phyloP scores from a whole-genome alignment of 208 protist species.

The Trypanosomatidae sp. region DNA sequence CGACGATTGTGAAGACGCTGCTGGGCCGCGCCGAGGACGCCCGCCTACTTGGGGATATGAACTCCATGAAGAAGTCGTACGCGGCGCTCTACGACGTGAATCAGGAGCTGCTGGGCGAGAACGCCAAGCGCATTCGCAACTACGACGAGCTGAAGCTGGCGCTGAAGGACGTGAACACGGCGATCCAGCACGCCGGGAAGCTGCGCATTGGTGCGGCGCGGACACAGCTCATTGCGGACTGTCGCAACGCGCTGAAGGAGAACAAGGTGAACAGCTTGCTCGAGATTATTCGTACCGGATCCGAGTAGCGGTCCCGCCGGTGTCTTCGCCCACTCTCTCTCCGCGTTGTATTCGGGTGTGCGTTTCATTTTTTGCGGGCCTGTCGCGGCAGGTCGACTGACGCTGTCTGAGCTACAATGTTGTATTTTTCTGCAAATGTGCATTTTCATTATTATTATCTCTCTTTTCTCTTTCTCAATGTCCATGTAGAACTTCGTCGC shows the following conservation, averaged over 20 bases:
- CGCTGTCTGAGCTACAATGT: no score
- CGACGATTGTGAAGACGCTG: conserved; percentile 85
- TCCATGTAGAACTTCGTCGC: no score
- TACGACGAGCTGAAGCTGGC: conserved; percentile 84
- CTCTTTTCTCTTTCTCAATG: no score
- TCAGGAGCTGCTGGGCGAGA: conserved; percentile 90
- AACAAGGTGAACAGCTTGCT: conserved; percentile 75
- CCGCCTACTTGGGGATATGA: conserved; percentile 84
- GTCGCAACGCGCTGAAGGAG: conserved; percentile 84
- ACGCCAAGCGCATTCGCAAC: conserved; percentile 92
- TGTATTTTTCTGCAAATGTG: no score
- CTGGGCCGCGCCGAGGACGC: conserved; percentile 93
- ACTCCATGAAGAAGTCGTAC: conserved; percentile 79
- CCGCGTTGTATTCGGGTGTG: conserved; percentile 2
- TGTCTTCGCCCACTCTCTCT: no score
- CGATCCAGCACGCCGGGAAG: conserved; percentile 90
- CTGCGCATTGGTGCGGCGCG: conserved; percentile 78
- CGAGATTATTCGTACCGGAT: conserved; percentile 81
- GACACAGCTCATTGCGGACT: conserved; percentile 61
- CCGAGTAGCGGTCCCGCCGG: no score
- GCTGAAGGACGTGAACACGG: conserved; percentile 91
- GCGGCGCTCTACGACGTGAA: conserved; percentile 84
- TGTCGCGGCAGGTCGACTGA: no score
- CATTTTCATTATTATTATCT: no score
- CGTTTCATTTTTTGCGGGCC: no score